Evolutionary conservation across 306 rosid species (phyloP), one percentile per base, ranked within the genome.

Genomic region (Ormosia emarginata): DNA sequence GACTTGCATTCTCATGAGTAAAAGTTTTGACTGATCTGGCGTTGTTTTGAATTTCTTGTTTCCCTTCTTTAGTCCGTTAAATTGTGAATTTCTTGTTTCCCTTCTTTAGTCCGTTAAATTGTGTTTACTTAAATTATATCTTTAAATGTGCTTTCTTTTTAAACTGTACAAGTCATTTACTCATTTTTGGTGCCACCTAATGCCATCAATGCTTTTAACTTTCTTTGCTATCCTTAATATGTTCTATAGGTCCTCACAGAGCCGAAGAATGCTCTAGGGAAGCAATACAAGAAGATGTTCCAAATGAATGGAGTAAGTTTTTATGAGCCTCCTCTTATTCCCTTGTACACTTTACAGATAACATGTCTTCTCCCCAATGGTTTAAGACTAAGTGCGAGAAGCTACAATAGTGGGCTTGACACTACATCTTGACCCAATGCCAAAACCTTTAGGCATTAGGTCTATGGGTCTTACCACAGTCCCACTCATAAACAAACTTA

Each of bases 231-330:
- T 34, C 71, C 56, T 37, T 15, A 82, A 53, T 75, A 32, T 73
- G 41, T 74, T 78, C 49, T 66, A 18, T 79, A 96, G 99, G 99
- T 93, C 59, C 90, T 96, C 63, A 93, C 92, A 37, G 99, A 96
- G 79, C 98, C 98, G 8, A 96, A 92, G 85, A 96, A 94, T 88
- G 94, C 99, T 81, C 86, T 96, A 12, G 99, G 98, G 86, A 96
- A 96, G 90, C 98, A 96, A 84, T 96, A 96, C 89, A 92, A 84
- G 88, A 96, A 88, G 88, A 91, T 94, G 87, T 96, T 96, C 85
- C 92, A 75, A 82, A 93, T 96, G 97, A 96, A 96, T 84, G 92
- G 81, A n/a, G 99, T 93, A 90, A 92, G 94, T 74, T 77, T 18
- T 70, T 64, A 10, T 14, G 39, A 33, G 11, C 57, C 62, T 78